Conservation (phyloP, 2,329 filamentous ascomycete species). For the Neophaeococcomyces mojaviensis region DNA sequence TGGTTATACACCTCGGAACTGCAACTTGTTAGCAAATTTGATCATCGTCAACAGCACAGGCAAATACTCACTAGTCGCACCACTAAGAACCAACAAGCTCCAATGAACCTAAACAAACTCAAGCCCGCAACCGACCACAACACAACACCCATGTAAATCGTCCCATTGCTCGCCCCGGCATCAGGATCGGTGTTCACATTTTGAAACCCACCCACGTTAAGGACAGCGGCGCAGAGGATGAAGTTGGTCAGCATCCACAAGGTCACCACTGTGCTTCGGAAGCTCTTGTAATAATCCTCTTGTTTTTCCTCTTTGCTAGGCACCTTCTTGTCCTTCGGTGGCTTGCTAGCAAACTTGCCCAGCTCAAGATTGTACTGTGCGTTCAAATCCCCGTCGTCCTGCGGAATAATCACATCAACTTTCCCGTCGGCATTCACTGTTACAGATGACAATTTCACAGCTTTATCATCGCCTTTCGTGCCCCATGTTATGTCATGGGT, state of each 20-base stretch:
- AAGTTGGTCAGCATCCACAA: conserved; percentile 98
- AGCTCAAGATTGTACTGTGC: conserved; percentile 88
- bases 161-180: conserved; percentile 48
- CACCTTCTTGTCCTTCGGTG: conserved; percentile 54
- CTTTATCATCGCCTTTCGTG: conserved; percentile 95
- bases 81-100: conserved; percentile 86
- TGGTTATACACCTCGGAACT: conserved; percentile 44
- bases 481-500: conserved; percentile 97
- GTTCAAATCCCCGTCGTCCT: conserved; percentile 90
- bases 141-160: conserved; percentile 79
- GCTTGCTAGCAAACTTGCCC: conserved; percentile 64
- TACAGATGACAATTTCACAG: conserved; percentile 80
- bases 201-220: conserved; percentile 78
- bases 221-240: conserved; percentile 73
- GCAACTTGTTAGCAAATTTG: conserved; percentile 24
- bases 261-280: conserved; percentile 83
- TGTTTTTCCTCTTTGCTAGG: conserved; percentile 64
- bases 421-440: conserved; percentile 90
- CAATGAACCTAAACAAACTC: conserved; percentile 78
- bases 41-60: not conserved
- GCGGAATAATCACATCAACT: conserved; percentile 76
- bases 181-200: conserved; percentile 43
- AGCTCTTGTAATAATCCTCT: conserved; percentile 97
- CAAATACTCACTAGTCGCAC: conserved; percentile 66
- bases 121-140: conserved; percentile 82